Evolutionary conservation across 139 green algal genomes (phyloP).

Genomic region (Yamagishiella unicocca): DNA sequence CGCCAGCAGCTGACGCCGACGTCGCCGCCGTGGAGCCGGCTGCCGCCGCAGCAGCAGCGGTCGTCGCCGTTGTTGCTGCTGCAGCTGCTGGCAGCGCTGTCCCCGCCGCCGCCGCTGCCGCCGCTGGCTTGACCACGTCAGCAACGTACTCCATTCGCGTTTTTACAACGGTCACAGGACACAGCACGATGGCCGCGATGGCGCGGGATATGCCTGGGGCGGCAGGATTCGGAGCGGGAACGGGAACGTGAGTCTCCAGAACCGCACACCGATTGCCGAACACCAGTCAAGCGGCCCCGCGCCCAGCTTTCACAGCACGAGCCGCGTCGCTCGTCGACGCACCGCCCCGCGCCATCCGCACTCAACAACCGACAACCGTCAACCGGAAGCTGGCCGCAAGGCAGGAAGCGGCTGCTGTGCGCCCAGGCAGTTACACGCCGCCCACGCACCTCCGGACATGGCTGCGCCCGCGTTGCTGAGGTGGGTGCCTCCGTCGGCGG

Average conservation of each 20-base stretch:
- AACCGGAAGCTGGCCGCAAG: no score
- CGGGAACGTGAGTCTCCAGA: no score
- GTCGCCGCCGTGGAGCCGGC: neutral
- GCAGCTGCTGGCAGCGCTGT: neutral
- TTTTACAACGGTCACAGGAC: constrained; percentile 95
- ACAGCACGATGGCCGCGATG: constrained; percentile 82
- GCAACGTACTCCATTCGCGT: constrained; percentile 94
- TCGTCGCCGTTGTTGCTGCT: neutral
- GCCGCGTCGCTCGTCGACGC: no score
- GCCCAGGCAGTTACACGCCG: neutral
- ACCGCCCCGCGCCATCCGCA: no score
- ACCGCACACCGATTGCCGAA: no score
- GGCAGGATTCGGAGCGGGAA: no score
- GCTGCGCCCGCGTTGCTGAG: constrained; percentile 35
- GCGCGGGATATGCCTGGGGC: constrained; percentile 78
- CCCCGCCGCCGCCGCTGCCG: neutral
- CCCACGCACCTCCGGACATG: constrained; percentile 44
- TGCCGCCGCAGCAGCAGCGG: neutral
- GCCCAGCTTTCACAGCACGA: no score
- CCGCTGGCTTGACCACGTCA: neutral
- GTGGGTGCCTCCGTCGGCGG: neutral
- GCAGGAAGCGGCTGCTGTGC: neutral
- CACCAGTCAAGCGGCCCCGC: no score
- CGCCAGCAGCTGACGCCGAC: neutral
- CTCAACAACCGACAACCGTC: no score